A percentile compares a stretch with the other conserved stretches of the same genome.
These are phyloP conservation scores for Pseudofabraea citricarpa DNA, from an alignment of 2,329 filamentous ascomycete species.

Conservation along the genomic window DNA sequence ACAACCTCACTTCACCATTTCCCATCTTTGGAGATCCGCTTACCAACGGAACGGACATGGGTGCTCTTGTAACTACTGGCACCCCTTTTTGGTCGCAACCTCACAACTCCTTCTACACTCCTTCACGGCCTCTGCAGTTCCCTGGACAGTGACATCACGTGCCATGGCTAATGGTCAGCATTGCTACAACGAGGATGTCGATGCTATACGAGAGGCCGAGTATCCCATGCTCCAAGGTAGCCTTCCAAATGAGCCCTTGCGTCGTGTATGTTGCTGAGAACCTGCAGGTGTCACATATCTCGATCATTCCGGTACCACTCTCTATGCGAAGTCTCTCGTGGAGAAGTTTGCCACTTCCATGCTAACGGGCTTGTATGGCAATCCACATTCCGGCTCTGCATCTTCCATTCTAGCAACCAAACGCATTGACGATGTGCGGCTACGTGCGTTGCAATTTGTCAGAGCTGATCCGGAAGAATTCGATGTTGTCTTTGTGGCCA, in stretches of 20 bases:
- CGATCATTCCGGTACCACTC: conserved; percentile 92
- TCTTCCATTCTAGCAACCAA: conserved; percentile 74
- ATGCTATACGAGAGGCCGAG: conserved; percentile 51
- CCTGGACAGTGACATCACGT: background rate
- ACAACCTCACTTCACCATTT: no score
- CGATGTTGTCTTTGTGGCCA: conserved; percentile 86
- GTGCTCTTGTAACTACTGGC: no score
- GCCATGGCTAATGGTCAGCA: background rate
- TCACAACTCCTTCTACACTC: no score
- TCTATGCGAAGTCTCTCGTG: conserved; percentile 75
- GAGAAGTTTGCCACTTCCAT: conserved; percentile 74
- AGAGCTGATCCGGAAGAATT: conserved; percentile 76
- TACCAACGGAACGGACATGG: no score
- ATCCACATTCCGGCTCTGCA: conserved; percentile 82
- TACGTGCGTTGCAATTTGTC: conserved; percentile 70
- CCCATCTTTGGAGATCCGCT: no score
- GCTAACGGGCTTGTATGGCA: conserved; percentile 75
- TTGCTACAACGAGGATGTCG: conserved; percentile 51
- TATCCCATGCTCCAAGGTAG: conserved; percentile 64
- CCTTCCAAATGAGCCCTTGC: conserved; percentile 4
- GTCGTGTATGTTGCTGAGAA: background rate
- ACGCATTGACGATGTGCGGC: conserved; percentile 70
- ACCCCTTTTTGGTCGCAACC: no score
- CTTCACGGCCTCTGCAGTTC: background rate
- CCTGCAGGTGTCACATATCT: conserved; percentile 68